Conservation (phyloP, 2,329 filamentous ascomycete species). For the Botrytis medusae region DNA sequence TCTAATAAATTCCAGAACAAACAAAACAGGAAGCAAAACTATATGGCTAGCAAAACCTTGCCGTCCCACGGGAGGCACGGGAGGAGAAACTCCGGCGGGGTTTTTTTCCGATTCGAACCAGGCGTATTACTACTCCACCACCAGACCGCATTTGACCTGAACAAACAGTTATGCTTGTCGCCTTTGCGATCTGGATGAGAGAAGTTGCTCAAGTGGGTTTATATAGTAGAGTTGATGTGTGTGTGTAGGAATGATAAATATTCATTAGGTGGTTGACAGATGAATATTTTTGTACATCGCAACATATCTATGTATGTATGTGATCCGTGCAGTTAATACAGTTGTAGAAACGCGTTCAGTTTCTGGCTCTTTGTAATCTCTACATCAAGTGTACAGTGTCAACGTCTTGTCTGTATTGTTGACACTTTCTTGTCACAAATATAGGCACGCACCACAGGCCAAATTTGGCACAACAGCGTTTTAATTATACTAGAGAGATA, state of each 20-base stretch:
- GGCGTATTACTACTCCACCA: background rate
- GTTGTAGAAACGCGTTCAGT: too few species aligned
- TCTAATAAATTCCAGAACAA: background rate
- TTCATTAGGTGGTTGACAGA: background rate
- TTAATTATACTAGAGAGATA: background rate
- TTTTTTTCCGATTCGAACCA: background rate
- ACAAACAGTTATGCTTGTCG: background rate
- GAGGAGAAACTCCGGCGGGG: background rate
- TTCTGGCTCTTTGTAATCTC: background rate
- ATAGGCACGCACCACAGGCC: background rate
- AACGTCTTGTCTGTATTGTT: background rate
- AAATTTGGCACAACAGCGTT: background rate
- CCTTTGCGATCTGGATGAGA: background rate
- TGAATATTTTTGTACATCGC: background rate
- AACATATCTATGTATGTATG: background rate
- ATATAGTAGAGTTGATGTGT: background rate
- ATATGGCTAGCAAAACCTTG: background rate
- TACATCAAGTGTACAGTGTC: background rate
- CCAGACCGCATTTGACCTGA: constrained; percentile 1
- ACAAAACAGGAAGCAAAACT: background rate
- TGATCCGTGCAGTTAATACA: background rate
- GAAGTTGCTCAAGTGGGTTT: background rate
- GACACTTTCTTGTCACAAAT: background rate
- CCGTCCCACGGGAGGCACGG: background rate
- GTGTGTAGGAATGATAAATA: background rate